Evolutionary conservation across 768 basidiomycete species (phyloP).

Genomic region (Mycena sanguinolenta): DNA sequence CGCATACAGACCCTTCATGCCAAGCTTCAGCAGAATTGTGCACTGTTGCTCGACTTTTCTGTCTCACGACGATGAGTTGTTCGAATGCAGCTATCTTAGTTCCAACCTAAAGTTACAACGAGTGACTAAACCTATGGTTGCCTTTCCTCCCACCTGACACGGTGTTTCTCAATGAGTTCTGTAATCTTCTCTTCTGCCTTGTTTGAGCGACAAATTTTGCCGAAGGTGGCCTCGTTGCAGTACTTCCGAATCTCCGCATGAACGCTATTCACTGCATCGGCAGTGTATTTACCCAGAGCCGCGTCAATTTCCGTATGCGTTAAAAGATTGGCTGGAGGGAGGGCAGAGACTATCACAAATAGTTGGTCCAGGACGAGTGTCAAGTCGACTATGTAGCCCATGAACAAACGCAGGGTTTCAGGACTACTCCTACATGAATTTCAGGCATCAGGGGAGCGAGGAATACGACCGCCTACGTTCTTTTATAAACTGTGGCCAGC

Average conservation of each 20-base stretch:
- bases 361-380: too few relatives aligned
- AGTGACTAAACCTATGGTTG: neutral
- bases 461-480: too few relatives aligned
- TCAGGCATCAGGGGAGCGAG: neutral
- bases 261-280: too few relatives aligned
- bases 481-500: conserved; percentile 3
- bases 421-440: neutral
- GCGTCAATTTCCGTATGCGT: neutral
- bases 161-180: neutral
- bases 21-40: too few relatives aligned
- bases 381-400: too few relatives aligned
- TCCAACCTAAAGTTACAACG: neutral
- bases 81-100: too few relatives aligned
- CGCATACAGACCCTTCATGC: too few relatives aligned
- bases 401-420: too few relatives aligned
- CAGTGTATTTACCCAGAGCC: neutral
- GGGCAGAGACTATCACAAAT: neutral
- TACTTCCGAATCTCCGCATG: conserved; percentile 2
- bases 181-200: neutral
- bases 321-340: neutral
- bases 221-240: neutral
- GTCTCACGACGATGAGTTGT: neutral
- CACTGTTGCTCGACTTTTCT: neutral
- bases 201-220: neutral
- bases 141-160: neutral